Evolutionary conservation across 2,329 filamentous ascomycete genomes (phyloP).

Genomic region (Cryphonectria nitschkei): DNA sequence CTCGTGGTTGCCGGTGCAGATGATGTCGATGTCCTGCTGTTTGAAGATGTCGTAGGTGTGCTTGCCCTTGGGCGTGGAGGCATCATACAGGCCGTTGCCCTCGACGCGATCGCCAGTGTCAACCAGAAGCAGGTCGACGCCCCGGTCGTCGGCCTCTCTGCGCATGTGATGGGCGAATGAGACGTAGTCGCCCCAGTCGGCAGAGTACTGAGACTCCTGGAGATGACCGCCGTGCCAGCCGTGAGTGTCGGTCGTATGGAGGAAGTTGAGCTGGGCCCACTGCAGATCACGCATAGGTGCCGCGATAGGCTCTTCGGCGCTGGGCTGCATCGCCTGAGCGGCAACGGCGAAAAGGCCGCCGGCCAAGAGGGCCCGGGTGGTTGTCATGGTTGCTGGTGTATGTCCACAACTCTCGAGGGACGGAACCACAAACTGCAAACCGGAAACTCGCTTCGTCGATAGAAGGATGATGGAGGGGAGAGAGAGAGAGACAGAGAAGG

Average conservation of each 20-base stretch:
- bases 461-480: not conserved
- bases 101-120: slow-evolving; percentile 95
- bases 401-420: not conserved
- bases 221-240: slow-evolving; percentile 95
- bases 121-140: slow-evolving; percentile 85
- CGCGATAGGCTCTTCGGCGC: slow-evolving; percentile 74
- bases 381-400: slow-evolving; percentile 35
- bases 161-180: slow-evolving; percentile 87
- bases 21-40: slow-evolving; percentile 79
- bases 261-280: slow-evolving; percentile 94
- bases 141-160: slow-evolving; percentile 74
- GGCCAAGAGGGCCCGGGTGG: slow-evolving; percentile 39
- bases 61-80: slow-evolving; percentile 81
- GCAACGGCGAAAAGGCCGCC: slow-evolving; percentile 44
- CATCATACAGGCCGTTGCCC: slow-evolving; percentile 92
- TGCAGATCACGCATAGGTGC: slow-evolving; percentile 82
- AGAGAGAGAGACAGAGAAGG: not conserved
- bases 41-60: slow-evolving; percentile 88
- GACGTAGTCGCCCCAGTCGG: slow-evolving; percentile 97
- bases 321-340: slow-evolving; percentile 69
- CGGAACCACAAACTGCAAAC: not conserved
- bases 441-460: not conserved
- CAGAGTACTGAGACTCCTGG: slow-evolving; percentile 91
- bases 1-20: slow-evolving; percentile 93
- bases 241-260: slow-evolving; percentile 96